A percentile compares a stretch with the other conserved stretches of the same genome.
phyloP scores from a whole-genome alignment of 352 stramenopile species.

The Globisporangium heterothallicum region DNA sequence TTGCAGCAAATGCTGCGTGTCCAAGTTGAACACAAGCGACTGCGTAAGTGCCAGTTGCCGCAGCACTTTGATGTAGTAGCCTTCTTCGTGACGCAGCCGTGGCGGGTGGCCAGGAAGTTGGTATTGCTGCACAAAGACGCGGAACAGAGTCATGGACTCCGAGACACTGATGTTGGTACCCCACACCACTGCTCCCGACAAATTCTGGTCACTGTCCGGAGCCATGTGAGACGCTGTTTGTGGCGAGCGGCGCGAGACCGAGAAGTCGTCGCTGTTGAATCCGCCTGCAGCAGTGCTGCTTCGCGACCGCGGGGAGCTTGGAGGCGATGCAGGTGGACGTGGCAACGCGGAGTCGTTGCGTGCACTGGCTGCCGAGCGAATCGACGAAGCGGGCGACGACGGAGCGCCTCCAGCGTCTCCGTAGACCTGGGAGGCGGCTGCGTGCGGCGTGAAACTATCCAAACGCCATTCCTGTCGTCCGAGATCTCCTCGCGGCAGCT shows the following conservation, averaged over 20 bases:
- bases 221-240: conserved; percentile 11
- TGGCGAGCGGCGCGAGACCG: conserved; percentile 28
- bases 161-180: conserved; percentile 92
- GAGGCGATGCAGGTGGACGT: conserved; percentile 51
- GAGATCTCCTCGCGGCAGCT: conserved; percentile 72
- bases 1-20: conserved; percentile 88
- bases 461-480: conserved; percentile 72
- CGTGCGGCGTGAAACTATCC: conserved; percentile 37
- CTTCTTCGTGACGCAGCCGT: conserved; percentile 27
- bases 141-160: conserved; percentile 89
- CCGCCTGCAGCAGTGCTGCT: conserved; percentile 17
- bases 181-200: conserved; percentile 88
- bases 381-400: conserved; percentile 38
- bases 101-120: conserved; percentile 25
- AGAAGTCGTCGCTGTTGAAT: conserved; percentile 22
- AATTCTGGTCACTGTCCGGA: conserved; percentile 35
- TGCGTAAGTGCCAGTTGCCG: conserved; percentile 74
- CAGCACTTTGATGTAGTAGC: conserved; percentile 79
- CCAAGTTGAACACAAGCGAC: conserved; percentile 86
- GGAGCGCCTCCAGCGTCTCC: conserved; percentile 15
- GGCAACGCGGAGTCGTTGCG: conserved; percentile 30
- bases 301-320: conserved; percentile 54
- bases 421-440: conserved; percentile 13
- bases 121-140: conserved; percentile 87
- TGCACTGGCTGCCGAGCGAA: conserved; percentile 28